Base-by-base conservation (phyloP, 2,329 filamentous ascomycete species). In the Penicillium olsonii region DNA sequence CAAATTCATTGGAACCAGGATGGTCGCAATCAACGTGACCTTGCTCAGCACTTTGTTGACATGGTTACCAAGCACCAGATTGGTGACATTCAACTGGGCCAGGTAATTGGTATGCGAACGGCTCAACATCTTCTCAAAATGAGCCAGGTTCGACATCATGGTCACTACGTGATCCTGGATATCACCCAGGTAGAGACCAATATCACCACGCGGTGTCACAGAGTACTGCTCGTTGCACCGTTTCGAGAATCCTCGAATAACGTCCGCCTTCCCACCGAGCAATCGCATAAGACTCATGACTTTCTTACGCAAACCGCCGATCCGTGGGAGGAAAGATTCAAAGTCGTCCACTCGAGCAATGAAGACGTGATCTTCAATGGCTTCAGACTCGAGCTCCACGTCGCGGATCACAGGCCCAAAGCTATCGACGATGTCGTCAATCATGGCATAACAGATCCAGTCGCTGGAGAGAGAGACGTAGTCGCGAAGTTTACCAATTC, bases 121-220 rank as follows among this genome's bases (percentile, higher is more conserved):
- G 22, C 88, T 92, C 42, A 99, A 81, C 81, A 99, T 96, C 79
- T 97, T 97, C 71, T 99, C 94, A 61, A 96, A 96, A 69, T 99
- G 94, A 1, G 85, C 85, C 62, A 99, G 74, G 72, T 95, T 99
- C 60, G 89, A 94, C 82, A 96, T 95, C 92, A 97, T 97, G 38
- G 94, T 99, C 52, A 99, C 90, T 45, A 99, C 92, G 81, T 99
- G 94, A 74, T 99, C 94, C 72, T 99, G 94, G 57, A 99, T 96
- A 74, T 99, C 94, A 65, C 90, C 90, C 29, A 99, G 82, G 68
- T 99, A 99, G 64, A 99, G 83, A 18, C 92, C 94, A 58, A 99
- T 96, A 67, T 99, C 94, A 75, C 94, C 94, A 40, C 92, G 88
- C 6, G 94, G 94, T 1, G 94, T 96, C 44, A 97, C 88, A 58